Evolutionary conservation across 1,284 basidiomycete genomes (phyloP).

Genomic region (Ceratobasidium sp.): DNA sequence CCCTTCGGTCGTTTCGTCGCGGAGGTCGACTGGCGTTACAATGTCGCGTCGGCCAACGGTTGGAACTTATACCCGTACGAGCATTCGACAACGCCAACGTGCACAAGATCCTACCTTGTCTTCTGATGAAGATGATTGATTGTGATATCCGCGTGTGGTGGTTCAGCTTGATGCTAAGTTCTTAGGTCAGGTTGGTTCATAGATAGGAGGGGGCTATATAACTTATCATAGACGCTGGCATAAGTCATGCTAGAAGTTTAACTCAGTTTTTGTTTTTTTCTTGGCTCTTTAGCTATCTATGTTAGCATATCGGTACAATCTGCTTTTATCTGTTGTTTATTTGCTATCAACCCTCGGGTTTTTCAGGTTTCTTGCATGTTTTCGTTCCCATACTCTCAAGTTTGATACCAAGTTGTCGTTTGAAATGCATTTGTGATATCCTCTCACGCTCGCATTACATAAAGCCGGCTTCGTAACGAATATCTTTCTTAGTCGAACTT

Average conservation of each 20-base stretch:
- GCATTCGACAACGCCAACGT: slow-evolving; percentile 30
- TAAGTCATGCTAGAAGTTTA: background rate
- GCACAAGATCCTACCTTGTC: slow-evolving; percentile 39
- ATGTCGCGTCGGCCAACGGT: slow-evolving; percentile 34
- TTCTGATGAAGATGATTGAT: slow-evolving; percentile 30
- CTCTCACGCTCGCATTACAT: background rate
- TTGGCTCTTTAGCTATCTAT: background rate
- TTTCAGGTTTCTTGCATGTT: background rate
- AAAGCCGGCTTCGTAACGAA: too few relatives aligned
- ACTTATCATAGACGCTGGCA: background rate
- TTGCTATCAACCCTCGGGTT: too few relatives aligned
- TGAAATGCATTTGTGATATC: slow-evolving; percentile 7
- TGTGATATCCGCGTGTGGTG: background rate
- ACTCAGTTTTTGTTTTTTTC: background rate
- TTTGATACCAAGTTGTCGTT: slow-evolving; percentile 1
- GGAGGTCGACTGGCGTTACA: slow-evolving; percentile 20
- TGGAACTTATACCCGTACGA: slow-evolving; percentile 23
- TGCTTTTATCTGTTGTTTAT: background rate
- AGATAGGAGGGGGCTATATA: background rate
- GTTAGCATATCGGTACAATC: background rate
- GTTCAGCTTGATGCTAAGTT: background rate
- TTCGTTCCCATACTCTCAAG: background rate
- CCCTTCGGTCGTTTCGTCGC: slow-evolving; percentile 29
- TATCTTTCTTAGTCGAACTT: too few relatives aligned
- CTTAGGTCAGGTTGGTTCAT: background rate